These are phyloP conservation scores for Eucalyptus cloeziana DNA, from an alignment of 345 rosid genomes.

Conservation along the genomic window DNA sequence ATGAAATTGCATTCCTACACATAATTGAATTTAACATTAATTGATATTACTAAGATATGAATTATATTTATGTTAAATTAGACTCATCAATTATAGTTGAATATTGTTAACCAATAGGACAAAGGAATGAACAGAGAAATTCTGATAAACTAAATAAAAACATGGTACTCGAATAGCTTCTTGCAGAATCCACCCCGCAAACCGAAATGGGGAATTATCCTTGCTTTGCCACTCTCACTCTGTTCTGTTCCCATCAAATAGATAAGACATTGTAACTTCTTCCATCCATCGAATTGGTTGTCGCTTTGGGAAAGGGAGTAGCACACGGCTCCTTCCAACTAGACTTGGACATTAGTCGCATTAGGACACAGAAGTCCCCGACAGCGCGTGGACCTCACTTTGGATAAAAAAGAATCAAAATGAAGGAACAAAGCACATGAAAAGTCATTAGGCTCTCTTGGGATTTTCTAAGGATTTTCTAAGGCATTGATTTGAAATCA, in stretches of 20 bases:
- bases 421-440: not conserved
- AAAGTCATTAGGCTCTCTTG: not conserved
- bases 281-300: not conserved
- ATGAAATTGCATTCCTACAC: not conserved
- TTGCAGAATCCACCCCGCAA: not conserved
- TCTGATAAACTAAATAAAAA: not conserved
- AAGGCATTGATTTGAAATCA: not conserved
- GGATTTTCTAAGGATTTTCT: not conserved
- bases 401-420: not conserved
- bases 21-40: no score
- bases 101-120: not conserved
- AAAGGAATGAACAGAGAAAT: not conserved
- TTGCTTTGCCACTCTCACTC: not conserved
- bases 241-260: not conserved
- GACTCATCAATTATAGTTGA: not conserved
- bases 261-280: not conserved
- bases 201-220: not conserved
- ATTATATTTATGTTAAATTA: not conserved
- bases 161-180: not conserved
- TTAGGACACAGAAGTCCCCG: fast-evolving
- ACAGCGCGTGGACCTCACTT: not conserved
- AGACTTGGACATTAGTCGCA: not conserved
- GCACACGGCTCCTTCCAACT: not conserved
- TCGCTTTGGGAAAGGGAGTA: not conserved
- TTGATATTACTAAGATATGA: not conserved